Percentiles rank a stretch among this genome's conserved stretches.
These are phyloP conservation scores for Crucihimalaya himalaica DNA, from an alignment of 345 rosid genomes.

Conservation along the genomic window DNA sequence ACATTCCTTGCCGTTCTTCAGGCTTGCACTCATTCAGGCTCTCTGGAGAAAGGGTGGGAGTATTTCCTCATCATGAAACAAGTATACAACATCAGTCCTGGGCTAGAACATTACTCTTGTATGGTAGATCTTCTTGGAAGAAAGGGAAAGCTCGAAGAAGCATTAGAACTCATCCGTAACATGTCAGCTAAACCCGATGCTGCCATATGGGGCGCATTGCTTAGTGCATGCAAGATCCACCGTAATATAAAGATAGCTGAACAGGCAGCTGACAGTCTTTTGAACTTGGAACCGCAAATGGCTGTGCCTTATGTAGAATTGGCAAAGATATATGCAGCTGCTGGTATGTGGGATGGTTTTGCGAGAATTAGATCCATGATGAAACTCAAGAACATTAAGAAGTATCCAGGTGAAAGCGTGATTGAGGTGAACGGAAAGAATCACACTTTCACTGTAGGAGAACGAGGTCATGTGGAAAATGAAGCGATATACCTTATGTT, in stretches of 20 bases:
- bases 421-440: slow-evolving; percentile 48
- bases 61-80: slow-evolving; percentile 47
- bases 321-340: slow-evolving; percentile 60
- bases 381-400: slow-evolving; percentile 50
- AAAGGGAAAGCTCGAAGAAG: slow-evolving; percentile 56
- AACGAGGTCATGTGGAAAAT: slow-evolving; percentile 42
- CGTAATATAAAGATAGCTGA: slow-evolving; percentile 49
- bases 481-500: slow-evolving; percentile 36
- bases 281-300: slow-evolving; percentile 46
- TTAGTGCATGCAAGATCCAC: slow-evolving; percentile 63
- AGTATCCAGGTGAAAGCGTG: slow-evolving; percentile 59
- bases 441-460: slow-evolving; percentile 56
- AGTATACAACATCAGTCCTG: slow-evolving; percentile 47
- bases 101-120: slow-evolving; percentile 64
- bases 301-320: slow-evolving; percentile 64
- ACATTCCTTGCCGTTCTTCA: slow-evolving; percentile 66
- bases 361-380: slow-evolving; percentile 50
- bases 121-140: slow-evolving; percentile 71
- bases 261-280: slow-evolving; percentile 43
- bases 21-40: slow-evolving; percentile 66
- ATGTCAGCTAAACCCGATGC: slow-evolving; percentile 65
- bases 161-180: slow-evolving; percentile 46
- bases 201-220: slow-evolving; percentile 62
- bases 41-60: slow-evolving; percentile 62
- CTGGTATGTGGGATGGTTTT: slow-evolving; percentile 56